Evolutionary conservation across 306 rosid genomes (phyloP).

Genomic region (Sphenostylis stenocarpa): DNA sequence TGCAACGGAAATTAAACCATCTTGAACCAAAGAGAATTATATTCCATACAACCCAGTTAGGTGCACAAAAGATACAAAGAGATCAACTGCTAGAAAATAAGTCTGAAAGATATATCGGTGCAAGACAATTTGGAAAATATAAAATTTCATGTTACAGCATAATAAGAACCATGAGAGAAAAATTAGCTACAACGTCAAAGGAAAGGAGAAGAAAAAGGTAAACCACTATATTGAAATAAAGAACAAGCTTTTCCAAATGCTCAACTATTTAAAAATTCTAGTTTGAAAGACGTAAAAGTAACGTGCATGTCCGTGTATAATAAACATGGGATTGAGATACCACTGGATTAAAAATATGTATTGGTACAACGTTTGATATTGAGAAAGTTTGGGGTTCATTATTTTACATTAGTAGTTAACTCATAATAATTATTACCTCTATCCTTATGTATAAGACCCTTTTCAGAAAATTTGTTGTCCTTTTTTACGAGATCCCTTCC

Average conservation of each 20-base stretch:
- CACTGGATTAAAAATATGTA: background rate
- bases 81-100: background rate
- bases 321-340: background rate
- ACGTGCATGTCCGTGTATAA: background rate
- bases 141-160: background rate
- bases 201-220: background rate
- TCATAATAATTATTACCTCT: background rate
- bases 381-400: background rate
- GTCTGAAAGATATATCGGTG: background rate
- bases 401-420: background rate
- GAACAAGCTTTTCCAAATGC: background rate
- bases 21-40: background rate
- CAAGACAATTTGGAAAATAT: background rate
- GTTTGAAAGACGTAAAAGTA: background rate
- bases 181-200: background rate
- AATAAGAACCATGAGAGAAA: background rate
- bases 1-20: too few relatives aligned
- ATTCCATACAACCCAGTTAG: background rate
- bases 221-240: background rate
- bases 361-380: background rate
- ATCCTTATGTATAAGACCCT: too few relatives aligned
- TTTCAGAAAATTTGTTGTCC: too few relatives aligned
- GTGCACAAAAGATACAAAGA: background rate
- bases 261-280: background rate
- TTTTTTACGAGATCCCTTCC: too few relatives aligned